A percentile compares a stretch with the other conserved stretches of the same genome.
Evolutionary conservation across 1,139 yeast species (phyloP).

Genomic region (Blastobotrys capitulatus): DNA sequence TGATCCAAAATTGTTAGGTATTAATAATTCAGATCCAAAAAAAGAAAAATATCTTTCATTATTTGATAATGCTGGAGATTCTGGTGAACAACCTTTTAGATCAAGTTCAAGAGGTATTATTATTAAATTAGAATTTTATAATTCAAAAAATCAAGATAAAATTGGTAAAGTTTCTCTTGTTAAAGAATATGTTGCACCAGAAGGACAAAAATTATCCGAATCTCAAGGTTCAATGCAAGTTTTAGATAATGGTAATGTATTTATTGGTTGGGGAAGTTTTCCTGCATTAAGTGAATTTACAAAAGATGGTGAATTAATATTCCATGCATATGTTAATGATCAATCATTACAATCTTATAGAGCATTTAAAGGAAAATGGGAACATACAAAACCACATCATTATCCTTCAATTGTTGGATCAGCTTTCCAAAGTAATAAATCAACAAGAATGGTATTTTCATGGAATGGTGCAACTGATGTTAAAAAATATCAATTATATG

Average conservation of each 20-base stretch:
- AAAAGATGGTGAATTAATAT: slow-evolving; percentile 30
- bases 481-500: not conserved
- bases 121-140: slow-evolving; percentile 2
- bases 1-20: slow-evolving; percentile 1
- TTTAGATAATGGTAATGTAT: slow-evolving; percentile 35
- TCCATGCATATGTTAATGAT: slow-evolving; percentile 29
- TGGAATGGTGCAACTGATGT: slow-evolving; percentile 10
- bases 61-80: slow-evolving; percentile 5
- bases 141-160: not conserved
- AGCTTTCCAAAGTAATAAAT: not conserved
- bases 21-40: not conserved
- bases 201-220: not conserved
- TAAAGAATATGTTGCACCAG: not conserved
- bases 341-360: not conserved
- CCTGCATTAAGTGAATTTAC: slow-evolving; percentile 39
- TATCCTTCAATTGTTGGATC: not conserved
- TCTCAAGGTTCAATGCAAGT: slow-evolving; percentile 40
- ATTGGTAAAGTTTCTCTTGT: slow-evolving; percentile 5
- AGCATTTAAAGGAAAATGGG: slow-evolving; percentile 7
- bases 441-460: slow-evolving; percentile 5
- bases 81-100: not conserved
- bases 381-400: not conserved
- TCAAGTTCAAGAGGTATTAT: slow-evolving; percentile 5
- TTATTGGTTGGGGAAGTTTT: slow-evolving; percentile 40
- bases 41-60: slow-evolving; percentile 2